phyloP scores from a whole-genome alignment of 129 eudicot genomes.

The Tagetes erecta region DNA sequence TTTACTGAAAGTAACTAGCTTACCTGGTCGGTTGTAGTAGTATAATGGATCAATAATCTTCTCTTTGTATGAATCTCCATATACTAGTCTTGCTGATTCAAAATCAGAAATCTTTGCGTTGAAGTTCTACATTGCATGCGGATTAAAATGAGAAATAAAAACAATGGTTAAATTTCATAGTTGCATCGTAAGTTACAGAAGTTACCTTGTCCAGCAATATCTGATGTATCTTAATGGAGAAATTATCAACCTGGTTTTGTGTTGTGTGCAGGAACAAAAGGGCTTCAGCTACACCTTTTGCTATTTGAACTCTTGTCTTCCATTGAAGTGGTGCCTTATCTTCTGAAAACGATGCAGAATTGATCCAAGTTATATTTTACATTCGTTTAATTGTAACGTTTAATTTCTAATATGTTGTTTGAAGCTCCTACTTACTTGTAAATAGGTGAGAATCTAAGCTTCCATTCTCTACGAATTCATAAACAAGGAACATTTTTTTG shows the following conservation, averaged over 20 bases:
- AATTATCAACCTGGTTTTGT: not conserved
- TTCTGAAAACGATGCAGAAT: not conserved
- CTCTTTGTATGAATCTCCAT: not conserved
- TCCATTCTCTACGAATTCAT: conserved; percentile 19
- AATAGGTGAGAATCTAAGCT: not conserved
- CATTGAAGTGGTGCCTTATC: not conserved
- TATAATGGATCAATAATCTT: not conserved
- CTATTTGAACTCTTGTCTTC: not conserved
- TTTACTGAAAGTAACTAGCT: not conserved
- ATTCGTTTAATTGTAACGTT: not conserved
- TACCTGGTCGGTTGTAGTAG: not conserved
- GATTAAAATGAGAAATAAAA: not conserved
- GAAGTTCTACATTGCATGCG: not conserved
- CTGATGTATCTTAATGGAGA: not conserved
- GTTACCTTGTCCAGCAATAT: not conserved
- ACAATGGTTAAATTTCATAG: not conserved
- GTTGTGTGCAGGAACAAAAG: not conserved
- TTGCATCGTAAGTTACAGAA: not conserved
- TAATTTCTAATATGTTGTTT: not conserved
- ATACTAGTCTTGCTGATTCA: not conserved
- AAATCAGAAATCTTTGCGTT: not conserved
- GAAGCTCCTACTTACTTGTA: not conserved
- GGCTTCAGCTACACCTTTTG: not conserved
- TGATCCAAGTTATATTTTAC: too few relatives aligned
- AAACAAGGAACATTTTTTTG: conserved; percentile 4